These are phyloP conservation scores for Clarireedia hainanense DNA, from an alignment of 2,329 filamentous ascomycete species.

Conservation along the genomic window DNA sequence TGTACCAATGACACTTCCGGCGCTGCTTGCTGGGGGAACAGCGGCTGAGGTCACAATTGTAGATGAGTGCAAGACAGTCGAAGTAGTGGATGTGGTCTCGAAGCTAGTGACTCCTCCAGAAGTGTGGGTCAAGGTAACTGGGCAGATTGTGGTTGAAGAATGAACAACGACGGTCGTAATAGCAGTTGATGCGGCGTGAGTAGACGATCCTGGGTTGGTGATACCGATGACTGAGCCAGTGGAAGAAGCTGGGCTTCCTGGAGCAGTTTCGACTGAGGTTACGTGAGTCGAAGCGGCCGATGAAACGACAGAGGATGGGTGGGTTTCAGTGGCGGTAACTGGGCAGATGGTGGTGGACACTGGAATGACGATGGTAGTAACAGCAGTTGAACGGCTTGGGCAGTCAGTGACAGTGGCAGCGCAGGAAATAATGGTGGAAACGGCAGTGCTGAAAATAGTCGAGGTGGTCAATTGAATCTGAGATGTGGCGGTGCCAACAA, in stretches of 20 bases:
- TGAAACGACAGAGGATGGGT: background rate
- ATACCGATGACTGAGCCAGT: slow-evolving; percentile 12
- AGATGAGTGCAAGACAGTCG: slow-evolving; percentile 30
- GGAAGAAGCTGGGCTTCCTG: background rate
- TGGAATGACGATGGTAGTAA: slow-evolving; percentile 35
- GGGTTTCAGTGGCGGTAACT: slow-evolving; percentile 10
- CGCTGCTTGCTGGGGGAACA: background rate
- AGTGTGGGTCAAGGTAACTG: slow-evolving; percentile 22
- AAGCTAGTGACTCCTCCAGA: slow-evolving; percentile 16
- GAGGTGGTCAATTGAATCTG: slow-evolving; percentile 27
- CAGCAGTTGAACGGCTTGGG: slow-evolving; percentile 34
- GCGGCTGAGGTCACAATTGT: slow-evolving; percentile 11
- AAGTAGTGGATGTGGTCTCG: slow-evolving; percentile 22
- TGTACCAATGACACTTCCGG: background rate
- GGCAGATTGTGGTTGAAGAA: slow-evolving; percentile 26
- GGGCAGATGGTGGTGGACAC: slow-evolving; percentile 36
- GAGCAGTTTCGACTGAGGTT: slow-evolving; percentile 8
- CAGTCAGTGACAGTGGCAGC: slow-evolving; percentile 41
- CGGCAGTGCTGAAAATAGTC: slow-evolving; percentile 43
- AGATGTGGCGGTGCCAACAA: background rate
- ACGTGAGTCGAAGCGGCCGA: slow-evolving; percentile 1
- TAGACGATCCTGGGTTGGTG: background rate
- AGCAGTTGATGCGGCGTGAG: slow-evolving; percentile 12
- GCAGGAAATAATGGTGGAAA: slow-evolving; percentile 45
- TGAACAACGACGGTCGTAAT: slow-evolving; percentile 18